Evolutionary conservation across 2,329 filamentous ascomycete species (phyloP).

Genomic region (Penicillium digitatum): DNA sequence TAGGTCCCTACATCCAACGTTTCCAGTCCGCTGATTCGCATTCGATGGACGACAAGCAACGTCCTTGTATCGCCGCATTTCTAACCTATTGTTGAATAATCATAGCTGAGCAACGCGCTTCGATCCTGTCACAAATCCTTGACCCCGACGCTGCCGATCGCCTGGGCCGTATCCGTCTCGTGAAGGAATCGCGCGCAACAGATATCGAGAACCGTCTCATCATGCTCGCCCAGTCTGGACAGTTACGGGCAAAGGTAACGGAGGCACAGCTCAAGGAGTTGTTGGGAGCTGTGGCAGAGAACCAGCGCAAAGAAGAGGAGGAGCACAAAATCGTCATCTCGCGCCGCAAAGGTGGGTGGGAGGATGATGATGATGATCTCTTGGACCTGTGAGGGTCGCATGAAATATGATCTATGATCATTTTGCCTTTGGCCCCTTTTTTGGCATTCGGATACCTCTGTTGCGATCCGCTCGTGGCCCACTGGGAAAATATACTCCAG

Average conservation of each 20-base stretch:
- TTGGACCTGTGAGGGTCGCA: conserved; percentile 36
- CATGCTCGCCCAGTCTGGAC: conserved; percentile 81
- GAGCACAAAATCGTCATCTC: conserved; percentile 80
- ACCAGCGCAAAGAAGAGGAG: conserved; percentile 55
- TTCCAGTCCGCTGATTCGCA: background rate
- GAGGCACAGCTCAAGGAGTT: conserved; percentile 93
- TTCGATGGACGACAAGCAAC: background rate
- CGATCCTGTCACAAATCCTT: conserved; percentile 85
- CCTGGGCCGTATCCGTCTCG: conserved; percentile 86
- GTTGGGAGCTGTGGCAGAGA: conserved; percentile 77
- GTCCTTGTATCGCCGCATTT: background rate
- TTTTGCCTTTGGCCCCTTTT: background rate
- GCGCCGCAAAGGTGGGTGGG: conserved; percentile 73
- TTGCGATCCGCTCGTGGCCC: background rate
- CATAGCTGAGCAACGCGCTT: conserved; percentile 33
- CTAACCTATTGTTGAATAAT: conserved; percentile 4
- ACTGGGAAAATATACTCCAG: conserved; percentile 8
- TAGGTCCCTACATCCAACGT: conserved; percentile 15
- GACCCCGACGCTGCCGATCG: conserved; percentile 90
- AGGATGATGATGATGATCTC: conserved; percentile 68
- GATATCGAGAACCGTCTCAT: conserved; percentile 93
- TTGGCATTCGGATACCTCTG: conserved; percentile 4
- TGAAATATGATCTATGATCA: background rate
- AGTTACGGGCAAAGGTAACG: conserved; percentile 80
- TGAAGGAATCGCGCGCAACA: conserved; percentile 84